Evolutionary conservation across 2,329 filamentous ascomycete species (phyloP).

Genomic region (Paecilomyces sp.): DNA sequence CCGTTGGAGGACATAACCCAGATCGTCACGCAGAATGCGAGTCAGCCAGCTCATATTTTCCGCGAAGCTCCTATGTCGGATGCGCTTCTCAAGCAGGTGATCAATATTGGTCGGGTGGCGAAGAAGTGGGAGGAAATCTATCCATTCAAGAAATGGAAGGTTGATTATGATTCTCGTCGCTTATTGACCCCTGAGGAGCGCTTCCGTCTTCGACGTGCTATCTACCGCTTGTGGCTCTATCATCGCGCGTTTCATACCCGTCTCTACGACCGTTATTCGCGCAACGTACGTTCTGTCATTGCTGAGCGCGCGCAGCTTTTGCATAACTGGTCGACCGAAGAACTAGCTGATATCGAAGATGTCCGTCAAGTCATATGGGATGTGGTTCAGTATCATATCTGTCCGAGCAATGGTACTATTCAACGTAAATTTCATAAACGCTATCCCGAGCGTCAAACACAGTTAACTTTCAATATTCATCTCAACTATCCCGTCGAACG

Average conservation of each 20-base stretch:
- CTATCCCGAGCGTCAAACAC: constrained; percentile 42
- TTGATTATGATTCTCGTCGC: constrained; percentile 49
- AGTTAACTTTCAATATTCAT: constrained; percentile 47
- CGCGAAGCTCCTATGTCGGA: constrained; percentile 48
- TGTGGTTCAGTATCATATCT: constrained; percentile 51
- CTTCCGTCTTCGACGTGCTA: constrained; percentile 46
- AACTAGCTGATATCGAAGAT: constrained; percentile 55
- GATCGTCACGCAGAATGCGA: constrained; percentile 53
- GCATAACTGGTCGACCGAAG: constrained; percentile 50
- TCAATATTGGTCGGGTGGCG: constrained; percentile 48
- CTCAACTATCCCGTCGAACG: constrained; percentile 39
- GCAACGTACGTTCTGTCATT: constrained; percentile 40
- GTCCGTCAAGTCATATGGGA: constrained; percentile 49
- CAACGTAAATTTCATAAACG: constrained; percentile 53
- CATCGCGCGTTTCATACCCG: constrained; percentile 50
- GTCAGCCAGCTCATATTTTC: constrained; percentile 49
- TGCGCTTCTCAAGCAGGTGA: constrained; percentile 49
- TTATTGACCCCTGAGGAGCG: constrained; percentile 45
- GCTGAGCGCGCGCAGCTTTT: constrained; percentile 49
- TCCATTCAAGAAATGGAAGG: constrained; percentile 56
- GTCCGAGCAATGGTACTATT: constrained; percentile 55
- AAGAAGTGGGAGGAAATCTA: constrained; percentile 56
- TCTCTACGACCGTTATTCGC: constrained; percentile 44
- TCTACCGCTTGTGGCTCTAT: constrained; percentile 57
- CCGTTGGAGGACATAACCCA: constrained; percentile 53